phyloP scores from a whole-genome alignment of 805 yeast genomes.

The Torulaspora indica region DNA sequence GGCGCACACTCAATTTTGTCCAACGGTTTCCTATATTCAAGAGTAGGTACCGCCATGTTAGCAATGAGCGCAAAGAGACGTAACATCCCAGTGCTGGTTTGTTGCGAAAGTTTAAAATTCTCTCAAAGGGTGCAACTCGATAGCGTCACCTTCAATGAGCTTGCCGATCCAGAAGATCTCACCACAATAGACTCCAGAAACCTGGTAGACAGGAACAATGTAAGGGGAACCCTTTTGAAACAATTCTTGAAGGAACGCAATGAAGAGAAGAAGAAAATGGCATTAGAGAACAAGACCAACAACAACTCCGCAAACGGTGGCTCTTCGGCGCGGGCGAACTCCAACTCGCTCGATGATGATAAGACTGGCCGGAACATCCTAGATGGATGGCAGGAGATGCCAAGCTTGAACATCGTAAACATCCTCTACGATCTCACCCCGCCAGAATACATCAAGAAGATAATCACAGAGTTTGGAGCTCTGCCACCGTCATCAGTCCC shows the following conservation, averaged over 20 bases:
- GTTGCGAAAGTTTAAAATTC: constrained; percentile 92
- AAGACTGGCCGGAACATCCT: constrained; percentile 42
- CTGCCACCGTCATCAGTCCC: constrained; percentile 98
- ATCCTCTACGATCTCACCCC: constrained; percentile 93
- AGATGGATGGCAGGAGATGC: constrained; percentile 59
- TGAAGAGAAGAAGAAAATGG: constrained; percentile 27
- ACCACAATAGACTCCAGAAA: constrained; percentile 48
- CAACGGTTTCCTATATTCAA: constrained; percentile 85
- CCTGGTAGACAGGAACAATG: constrained; percentile 45
- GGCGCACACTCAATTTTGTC: constrained; percentile 98
- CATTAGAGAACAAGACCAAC: constrained; percentile 27
- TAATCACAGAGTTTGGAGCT: constrained; percentile 93
- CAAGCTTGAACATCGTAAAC: constrained; percentile 66
- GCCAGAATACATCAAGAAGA: constrained; percentile 86
- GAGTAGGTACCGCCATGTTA: constrained; percentile 91
- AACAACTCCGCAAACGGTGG: constrained; percentile 29
- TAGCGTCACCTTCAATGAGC: constrained; percentile 89
- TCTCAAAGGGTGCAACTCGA: constrained; percentile 94
- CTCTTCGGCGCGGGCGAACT: constrained; percentile 18
- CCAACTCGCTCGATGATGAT: constrained; percentile 28
- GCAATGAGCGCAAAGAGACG: constrained; percentile 87
- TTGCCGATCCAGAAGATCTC: constrained; percentile 74
- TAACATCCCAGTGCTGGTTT: constrained; percentile 89
- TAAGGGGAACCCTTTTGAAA: constrained; percentile 59
- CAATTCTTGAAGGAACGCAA: constrained; percentile 48